Conservation (phyloP, 2,329 filamentous ascomycete species). For the Hymenoscyphus occultus region DNA sequence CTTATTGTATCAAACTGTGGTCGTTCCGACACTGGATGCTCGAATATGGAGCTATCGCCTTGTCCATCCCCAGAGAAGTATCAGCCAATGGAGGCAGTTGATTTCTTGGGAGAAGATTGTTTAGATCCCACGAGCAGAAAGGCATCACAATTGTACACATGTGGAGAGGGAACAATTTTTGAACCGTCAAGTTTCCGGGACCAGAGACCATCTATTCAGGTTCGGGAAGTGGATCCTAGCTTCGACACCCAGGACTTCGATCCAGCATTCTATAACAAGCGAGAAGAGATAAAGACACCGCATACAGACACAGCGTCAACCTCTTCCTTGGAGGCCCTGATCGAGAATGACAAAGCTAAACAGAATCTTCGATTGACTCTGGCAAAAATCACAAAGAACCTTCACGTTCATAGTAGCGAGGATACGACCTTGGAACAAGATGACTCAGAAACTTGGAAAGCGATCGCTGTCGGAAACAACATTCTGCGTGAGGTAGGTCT, state of each 20-base stretch:
- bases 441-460: conserved; percentile 13
- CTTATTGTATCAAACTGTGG: conserved; percentile 9
- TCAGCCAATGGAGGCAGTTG: conserved; percentile 14
- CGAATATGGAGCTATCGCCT: conserved; percentile 4
- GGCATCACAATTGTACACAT: neutral
- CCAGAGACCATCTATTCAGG: conserved; percentile 4
- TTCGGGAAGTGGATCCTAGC: conserved; percentile 9
- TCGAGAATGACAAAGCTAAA: neutral
- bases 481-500: conserved; percentile 7
- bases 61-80: conserved; percentile 17
- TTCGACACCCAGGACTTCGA: conserved; percentile 17
- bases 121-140: conserved; percentile 1
- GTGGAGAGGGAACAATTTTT: conserved; percentile 3
- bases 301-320: neutral
- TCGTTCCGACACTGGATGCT: neutral
- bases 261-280: conserved; percentile 13
- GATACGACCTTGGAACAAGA: conserved; percentile 6
- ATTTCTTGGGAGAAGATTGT: conserved; percentile 16
- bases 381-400: conserved; percentile 28
- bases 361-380: conserved; percentile 23
- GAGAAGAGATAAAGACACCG: neutral
- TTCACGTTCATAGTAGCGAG: conserved; percentile 10
- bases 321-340: neutral
- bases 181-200: conserved; percentile 5
- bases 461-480: conserved; percentile 16